These are phyloP conservation scores for Fusarium chaquense DNA, from an alignment of 2,329 filamentous ascomycete genomes.

Conservation along the genomic window DNA sequence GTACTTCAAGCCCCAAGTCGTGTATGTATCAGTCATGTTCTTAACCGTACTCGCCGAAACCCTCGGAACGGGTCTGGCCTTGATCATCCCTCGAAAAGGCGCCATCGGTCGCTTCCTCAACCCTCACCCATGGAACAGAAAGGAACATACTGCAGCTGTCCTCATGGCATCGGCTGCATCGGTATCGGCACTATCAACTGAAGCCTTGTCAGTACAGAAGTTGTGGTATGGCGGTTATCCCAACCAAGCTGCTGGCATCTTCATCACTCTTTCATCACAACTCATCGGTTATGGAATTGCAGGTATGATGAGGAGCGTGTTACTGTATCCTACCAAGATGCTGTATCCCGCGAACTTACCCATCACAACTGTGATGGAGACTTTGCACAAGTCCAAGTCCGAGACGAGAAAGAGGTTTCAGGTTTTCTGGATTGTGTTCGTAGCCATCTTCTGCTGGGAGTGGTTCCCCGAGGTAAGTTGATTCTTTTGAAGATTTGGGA, in stretches of 20 bases:
- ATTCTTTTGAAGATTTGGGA: accelerated
- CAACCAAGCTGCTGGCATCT: slow-evolving; percentile 55
- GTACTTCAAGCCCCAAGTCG: slow-evolving; percentile 44
- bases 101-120: slow-evolving; percentile 34
- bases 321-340: slow-evolving; percentile 63
- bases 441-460: slow-evolving; percentile 60
- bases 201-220: slow-evolving; percentile 59
- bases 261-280: slow-evolving; percentile 62
- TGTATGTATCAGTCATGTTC: slow-evolving; percentile 45
- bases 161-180: slow-evolving; percentile 60
- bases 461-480: slow-evolving; percentile 23
- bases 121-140: slow-evolving; percentile 42
- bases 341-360: slow-evolving; percentile 47
- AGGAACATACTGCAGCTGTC: slow-evolving; percentile 52
- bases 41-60: slow-evolving; percentile 40
- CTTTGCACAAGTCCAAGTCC: slow-evolving; percentile 45
- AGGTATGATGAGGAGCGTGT: slow-evolving; percentile 59
- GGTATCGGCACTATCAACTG: slow-evolving; percentile 49
- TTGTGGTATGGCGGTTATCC: slow-evolving; percentile 60
- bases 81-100: slow-evolving; percentile 31
- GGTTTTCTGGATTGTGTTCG: slow-evolving; percentile 57
- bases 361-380: slow-evolving; percentile 49
- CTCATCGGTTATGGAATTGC: slow-evolving; percentile 63
- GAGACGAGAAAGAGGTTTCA: slow-evolving; percentile 56
- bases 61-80: slow-evolving; percentile 17